Evolutionary conservation across 805 yeast genomes (phyloP).

Genomic region (Cyberlindnera suaveolens): DNA sequence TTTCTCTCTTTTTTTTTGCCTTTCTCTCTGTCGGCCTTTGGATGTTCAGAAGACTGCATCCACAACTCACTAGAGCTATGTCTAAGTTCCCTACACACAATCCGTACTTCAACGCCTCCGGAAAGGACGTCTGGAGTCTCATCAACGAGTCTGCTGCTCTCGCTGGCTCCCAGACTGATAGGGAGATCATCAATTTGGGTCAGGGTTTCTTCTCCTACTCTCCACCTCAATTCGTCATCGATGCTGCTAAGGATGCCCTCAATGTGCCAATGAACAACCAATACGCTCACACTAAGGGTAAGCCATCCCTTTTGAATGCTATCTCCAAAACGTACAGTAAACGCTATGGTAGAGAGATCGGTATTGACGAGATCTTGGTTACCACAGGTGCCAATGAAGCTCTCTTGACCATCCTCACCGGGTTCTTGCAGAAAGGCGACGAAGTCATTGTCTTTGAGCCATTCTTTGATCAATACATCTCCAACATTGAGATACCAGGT

Average conservation of each 20-base stretch:
- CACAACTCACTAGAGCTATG: conserved; percentile 9
- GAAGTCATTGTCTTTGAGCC: conserved; percentile 97
- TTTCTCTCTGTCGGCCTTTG: too few species aligned
- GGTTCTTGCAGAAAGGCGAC: conserved; percentile 79
- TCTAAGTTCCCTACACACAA: conserved; percentile 40
- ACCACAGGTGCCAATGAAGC: conserved; percentile 99
- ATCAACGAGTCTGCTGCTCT: conserved; percentile 93
- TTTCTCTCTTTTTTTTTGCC: too few species aligned
- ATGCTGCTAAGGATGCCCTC: conserved; percentile 74
- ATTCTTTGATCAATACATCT: conserved; percentile 92
- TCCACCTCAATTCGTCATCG: conserved; percentile 89
- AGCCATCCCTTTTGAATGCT: conserved; percentile 66
- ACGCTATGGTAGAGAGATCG: conserved; percentile 50
- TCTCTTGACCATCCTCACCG: conserved; percentile 77
- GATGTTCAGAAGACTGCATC: too few species aligned
- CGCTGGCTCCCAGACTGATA: conserved; percentile 58
- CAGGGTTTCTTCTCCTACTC: conserved; percentile 96
- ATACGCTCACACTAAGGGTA: conserved; percentile 88
- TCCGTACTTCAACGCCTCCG: conserved; percentile 63
- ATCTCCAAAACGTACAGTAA: conserved; percentile 68
- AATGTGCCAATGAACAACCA: conserved; percentile 76
- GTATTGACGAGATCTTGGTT: conserved; percentile 60
- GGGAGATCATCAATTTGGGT: conserved; percentile 82
- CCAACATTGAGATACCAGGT: conserved; percentile 90
- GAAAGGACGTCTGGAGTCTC: conserved; percentile 91